Base-by-base conservation (phyloP, 371 early-diverging fungal species). In the Pancytospora philotis region DNA sequence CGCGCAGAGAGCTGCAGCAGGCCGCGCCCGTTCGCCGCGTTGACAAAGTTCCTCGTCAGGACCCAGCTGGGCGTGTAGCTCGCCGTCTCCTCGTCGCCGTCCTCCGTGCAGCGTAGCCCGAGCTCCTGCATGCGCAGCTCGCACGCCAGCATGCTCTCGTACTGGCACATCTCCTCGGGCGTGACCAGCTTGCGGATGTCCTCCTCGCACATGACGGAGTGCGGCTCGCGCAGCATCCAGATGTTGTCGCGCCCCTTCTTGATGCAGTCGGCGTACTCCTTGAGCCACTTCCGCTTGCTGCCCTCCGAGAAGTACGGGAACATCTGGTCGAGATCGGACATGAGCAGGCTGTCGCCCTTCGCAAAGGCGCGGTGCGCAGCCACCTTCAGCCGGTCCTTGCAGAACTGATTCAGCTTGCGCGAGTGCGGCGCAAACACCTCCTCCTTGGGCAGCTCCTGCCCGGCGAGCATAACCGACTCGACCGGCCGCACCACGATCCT, bases 381-480 rank as follows among this genome's bases (percentile, higher is more conserved):
- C 37, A 91, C 90, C 78, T 94, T 91, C 25, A 98, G 80, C 49
- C 95, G 84, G 64, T 87, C 87, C 76, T 91, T 92, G 74, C 90
- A 84, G 31, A 89, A 89, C 1, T 91, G 87, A 10, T 90, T 93
- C 19, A 91, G 86, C 73, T 89, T 90, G 65, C 99, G 86, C 19
- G 93, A 90, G 73, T 95, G 95, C 32, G 98, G 98, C 1, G 90
- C 87, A 30, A 92, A 95, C 1, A 95, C 92, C 77, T 95, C 95
- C 71, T 88, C 87, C 38, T 90, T 80, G 6, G 97, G 97, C 68
- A 90, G 91, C 0, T 90, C 89, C 79, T 98, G 98, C 2, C 99
- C 99, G n/a, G 90, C 89, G 6, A 87, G 85, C 77, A 86, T 95
- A 1, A 91, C 79, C 69, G 85, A 82, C 3, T 88, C 87, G 32